A percentile compares a stretch with the other conserved stretches of the same genome.
Conservation (phyloP, 1,139 yeast species). For the Schwanniomyces etchellsii region DNA sequence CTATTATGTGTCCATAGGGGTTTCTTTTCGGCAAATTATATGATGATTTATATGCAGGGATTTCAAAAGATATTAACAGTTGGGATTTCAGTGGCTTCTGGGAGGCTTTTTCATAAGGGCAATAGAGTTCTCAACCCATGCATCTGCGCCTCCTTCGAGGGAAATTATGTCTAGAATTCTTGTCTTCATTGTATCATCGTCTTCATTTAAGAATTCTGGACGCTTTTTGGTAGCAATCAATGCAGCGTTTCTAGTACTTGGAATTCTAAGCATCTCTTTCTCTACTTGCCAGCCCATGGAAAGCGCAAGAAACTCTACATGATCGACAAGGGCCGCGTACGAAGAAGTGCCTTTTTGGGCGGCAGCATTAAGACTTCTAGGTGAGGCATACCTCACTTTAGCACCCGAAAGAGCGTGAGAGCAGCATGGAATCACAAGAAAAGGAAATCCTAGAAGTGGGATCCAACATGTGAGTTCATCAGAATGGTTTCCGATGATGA, state of each 20-base stretch:
- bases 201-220: slow-evolving; percentile 19
- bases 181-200: slow-evolving; percentile 17
- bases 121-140: slow-evolving; percentile 81
- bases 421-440: slow-evolving; percentile 92
- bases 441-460: slow-evolving; percentile 81
- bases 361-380: slow-evolving; percentile 11
- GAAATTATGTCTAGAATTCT: slow-evolving; percentile 55
- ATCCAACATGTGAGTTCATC: slow-evolving; percentile 97
- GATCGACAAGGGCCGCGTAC: slow-evolving; percentile 81
- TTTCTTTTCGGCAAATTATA: too few relatives aligned
- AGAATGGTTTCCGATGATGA: slow-evolving; percentile 89
- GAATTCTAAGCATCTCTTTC: slow-evolving; percentile 85
- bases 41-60: background rate
- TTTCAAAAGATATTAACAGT: background rate
- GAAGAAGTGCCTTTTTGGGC: slow-evolving; percentile 34
- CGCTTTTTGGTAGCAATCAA: slow-evolving; percentile 56
- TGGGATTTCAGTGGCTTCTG: slow-evolving; percentile 33
- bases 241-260: slow-evolving; percentile 92
- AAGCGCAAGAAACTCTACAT: slow-evolving; percentile 64
- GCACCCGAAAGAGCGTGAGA: slow-evolving; percentile 82
- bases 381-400: slow-evolving; percentile 56
- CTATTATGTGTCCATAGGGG: background rate
- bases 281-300: slow-evolving; percentile 80
- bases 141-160: slow-evolving; percentile 83
- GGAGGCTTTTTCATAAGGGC: slow-evolving; percentile 52